These are phyloP conservation scores for Talaromyces marneffei DNA, from an alignment of 2,329 filamentous ascomycete species.

Conservation along the genomic window DNA sequence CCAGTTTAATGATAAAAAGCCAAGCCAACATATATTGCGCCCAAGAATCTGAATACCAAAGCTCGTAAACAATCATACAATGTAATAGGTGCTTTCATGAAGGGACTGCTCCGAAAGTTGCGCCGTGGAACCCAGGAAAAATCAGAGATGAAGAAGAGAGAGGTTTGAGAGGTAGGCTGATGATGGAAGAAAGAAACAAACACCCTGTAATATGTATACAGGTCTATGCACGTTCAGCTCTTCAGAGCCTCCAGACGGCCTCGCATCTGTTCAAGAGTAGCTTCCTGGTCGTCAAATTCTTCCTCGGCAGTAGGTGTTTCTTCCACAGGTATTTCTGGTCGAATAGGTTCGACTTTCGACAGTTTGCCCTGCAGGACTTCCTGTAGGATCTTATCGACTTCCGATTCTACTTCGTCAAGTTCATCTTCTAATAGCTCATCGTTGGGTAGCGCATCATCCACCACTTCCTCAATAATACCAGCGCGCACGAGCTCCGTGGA, in stretches of 20 bases:
- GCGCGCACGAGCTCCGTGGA: slow-evolving; percentile 85
- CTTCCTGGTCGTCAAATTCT: slow-evolving; percentile 80
- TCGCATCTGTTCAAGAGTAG: slow-evolving; percentile 89
- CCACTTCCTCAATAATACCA: slow-evolving; percentile 97
- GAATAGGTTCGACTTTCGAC: slow-evolving; percentile 58
- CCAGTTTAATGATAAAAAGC: not conserved
- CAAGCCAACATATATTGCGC: not conserved
- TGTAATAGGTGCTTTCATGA: not conserved
- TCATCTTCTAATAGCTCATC: slow-evolving; percentile 64
- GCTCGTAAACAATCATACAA: not conserved
- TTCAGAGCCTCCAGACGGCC: slow-evolving; percentile 83
- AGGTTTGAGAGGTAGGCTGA: not conserved
- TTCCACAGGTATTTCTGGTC: slow-evolving; percentile 49
- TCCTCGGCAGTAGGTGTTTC: slow-evolving; percentile 51
- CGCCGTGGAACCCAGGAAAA: not conserved
- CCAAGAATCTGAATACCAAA: not conserved
- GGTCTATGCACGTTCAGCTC: slow-evolving; percentile 52
- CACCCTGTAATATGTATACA: not conserved
- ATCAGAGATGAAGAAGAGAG: not conserved
- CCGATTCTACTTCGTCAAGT: slow-evolving; percentile 70
- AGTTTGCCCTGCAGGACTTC: slow-evolving; percentile 83
- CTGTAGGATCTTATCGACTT: slow-evolving; percentile 88
- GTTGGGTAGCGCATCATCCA: slow-evolving; percentile 74
- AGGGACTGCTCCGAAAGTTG: not conserved
- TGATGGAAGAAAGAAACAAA: not conserved